Evolutionary conservation across 306 rosid genomes (phyloP).

Genomic region (Sophora flavescens): DNA sequence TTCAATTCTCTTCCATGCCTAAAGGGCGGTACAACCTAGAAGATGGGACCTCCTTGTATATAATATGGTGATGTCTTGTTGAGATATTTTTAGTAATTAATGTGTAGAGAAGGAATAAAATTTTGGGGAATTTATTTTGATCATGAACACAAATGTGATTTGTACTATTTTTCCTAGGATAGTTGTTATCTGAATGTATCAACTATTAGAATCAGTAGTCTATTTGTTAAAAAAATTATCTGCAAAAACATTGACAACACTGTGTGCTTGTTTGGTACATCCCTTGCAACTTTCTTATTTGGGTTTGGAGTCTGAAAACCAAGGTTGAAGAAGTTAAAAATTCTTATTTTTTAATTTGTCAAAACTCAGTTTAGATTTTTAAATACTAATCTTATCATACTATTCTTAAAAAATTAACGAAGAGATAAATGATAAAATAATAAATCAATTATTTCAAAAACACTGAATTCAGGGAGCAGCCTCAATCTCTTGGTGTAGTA

Average conservation of each 20-base stretch:
- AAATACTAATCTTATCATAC: no score
- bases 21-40: constrained; percentile 41
- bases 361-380: no score
- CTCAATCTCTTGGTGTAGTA: constrained; percentile 18
- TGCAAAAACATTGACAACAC: background rate
- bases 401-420: no score
- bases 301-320: no score
- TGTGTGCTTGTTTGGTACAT: no score
- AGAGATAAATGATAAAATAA: no score
- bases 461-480: background rate
- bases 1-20: constrained; percentile 36
- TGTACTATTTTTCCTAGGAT: background rate
- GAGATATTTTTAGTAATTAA: constrained; percentile 27
- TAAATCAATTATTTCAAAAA: no score
- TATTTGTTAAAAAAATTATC: background rate
- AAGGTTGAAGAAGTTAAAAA: no score
- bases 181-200: constrained; percentile 28
- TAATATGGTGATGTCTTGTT: constrained; percentile 50
- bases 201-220: background rate
- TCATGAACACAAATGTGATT: constrained; percentile 33
- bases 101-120: constrained; percentile 58
- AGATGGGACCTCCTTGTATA: constrained; percentile 57
- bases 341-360: no score
- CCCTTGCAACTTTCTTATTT: no score
- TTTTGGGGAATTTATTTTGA: constrained; percentile 49